Base-by-base conservation (phyloP, 805 yeast species). In the Lipomyces mesembrius region DNA sequence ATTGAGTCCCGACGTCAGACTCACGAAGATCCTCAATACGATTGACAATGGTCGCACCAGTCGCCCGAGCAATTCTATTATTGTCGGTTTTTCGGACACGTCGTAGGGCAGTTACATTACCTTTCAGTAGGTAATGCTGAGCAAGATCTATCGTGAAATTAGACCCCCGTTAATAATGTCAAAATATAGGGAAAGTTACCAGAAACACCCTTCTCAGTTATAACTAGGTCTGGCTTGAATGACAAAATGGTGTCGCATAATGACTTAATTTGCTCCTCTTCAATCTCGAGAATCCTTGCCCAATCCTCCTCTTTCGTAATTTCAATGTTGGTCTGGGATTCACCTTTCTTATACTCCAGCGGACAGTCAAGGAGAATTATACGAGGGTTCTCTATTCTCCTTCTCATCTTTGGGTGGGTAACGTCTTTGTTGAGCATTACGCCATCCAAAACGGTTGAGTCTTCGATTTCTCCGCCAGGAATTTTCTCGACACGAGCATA, bases 401-500 rank as follows among this genome's bases (percentile, higher is more conserved):
- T 88, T 74, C 88, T 88, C 99, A 95, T 95, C 79, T 93, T 92
- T 70, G 99, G 99, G 80, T 95, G 99, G n/a, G 96, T 92, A 65
- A 95, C 96, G 77, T 95, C 99, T 80, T 95, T 95, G 82, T 95
- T 95, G 74, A 95, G 84, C 80, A 95, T 82, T 61, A 94, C 89
- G 71, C 99, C 99, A 75, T 90, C 93, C 75, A 95, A 83, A 17
- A 95, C 97, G 70, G 83, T 83, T 57, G 93, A 87, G 74, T 94
- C 97, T 73, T 91, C 88, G 70, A 95, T 92, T 73, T 95, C 99
- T 54, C 98, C 99, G 75, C 99, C 99, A 56, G 99, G 97, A 68
- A 95, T 89, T 82, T 95, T 95, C 80, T 95, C 99, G 66, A 95
- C 87, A 72, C 97, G 87, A 27, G 89, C 94, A 77, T 92, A 95